Percentiles rank a stretch among this genome's conserved stretches.
Evolutionary conservation across 2,329 filamentous ascomycete genomes (phyloP).

Genomic region (Seiridium unicorne): DNA sequence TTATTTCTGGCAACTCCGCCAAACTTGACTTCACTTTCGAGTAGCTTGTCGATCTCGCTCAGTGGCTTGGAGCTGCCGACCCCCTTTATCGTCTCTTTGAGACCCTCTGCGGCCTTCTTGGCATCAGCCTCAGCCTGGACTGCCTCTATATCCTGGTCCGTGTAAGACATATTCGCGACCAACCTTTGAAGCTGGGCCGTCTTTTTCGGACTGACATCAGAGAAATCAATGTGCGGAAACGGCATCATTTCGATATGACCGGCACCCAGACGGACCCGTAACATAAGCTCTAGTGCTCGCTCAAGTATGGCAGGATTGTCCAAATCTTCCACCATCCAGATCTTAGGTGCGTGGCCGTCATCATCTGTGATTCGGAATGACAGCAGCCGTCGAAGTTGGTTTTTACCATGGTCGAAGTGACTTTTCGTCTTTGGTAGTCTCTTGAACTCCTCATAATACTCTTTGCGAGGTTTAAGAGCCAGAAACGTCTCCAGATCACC

Average conservation of each 20-base stretch:
- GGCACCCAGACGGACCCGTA: slow-evolving; percentile 21
- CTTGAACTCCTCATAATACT: slow-evolving; percentile 24
- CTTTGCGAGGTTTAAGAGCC: slow-evolving; percentile 10
- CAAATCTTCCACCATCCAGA: slow-evolving; percentile 17
- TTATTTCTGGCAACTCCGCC: background rate
- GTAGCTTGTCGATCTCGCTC: background rate
- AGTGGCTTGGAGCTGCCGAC: background rate
- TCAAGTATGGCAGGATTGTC: slow-evolving; percentile 20
- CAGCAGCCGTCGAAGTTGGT: slow-evolving; percentile 20
- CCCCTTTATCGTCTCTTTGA: background rate
- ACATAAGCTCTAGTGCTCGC: slow-evolving; percentile 23
- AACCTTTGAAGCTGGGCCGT: background rate
- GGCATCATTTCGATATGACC: slow-evolving; percentile 22
- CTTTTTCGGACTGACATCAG: slow-evolving; percentile 2
- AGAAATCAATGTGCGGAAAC: slow-evolving; percentile 22
- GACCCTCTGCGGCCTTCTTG: background rate
- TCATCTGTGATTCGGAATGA: slow-evolving; percentile 10
- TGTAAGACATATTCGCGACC: background rate
- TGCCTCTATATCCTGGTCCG: background rate
- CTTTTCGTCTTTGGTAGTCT: slow-evolving; percentile 13
- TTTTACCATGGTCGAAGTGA: slow-evolving; percentile 22
- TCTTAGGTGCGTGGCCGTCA: background rate
- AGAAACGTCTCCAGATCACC: slow-evolving; percentile 13
- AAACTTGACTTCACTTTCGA: background rate
- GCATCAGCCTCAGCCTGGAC: background rate